Conservation (phyloP, 2,329 filamentous ascomycete species). For the Penicillium sp. region DNA sequence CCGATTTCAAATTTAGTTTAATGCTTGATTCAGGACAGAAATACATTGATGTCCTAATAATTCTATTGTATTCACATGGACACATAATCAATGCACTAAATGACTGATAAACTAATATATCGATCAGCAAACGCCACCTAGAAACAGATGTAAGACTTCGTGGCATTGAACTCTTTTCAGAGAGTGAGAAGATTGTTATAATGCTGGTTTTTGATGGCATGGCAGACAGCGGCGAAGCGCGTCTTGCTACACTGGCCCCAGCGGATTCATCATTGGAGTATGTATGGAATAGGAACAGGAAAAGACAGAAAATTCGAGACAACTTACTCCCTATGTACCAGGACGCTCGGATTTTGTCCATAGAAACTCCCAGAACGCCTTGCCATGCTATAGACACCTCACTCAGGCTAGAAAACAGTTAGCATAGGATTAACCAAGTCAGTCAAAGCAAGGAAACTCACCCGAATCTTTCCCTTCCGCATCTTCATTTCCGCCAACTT, state of each 20-base stretch:
- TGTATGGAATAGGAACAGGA: not conserved
- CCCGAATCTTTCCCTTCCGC: constrained; percentile 62
- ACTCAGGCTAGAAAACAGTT: constrained; percentile 34
- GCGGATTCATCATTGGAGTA: constrained; percentile 43
- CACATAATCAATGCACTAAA: not conserved
- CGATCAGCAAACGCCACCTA: constrained; percentile 9
- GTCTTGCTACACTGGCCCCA: constrained; percentile 54
- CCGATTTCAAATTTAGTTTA: too few species aligned
- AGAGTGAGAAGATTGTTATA: constrained; percentile 64
- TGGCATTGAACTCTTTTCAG: constrained; percentile 44
- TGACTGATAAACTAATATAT: not conserved
- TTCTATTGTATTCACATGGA: not conserved
- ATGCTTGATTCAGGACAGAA: too few species aligned
- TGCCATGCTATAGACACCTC: constrained; percentile 22
- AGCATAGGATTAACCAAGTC: constrained; percentile 11
- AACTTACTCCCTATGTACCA: constrained; percentile 3
- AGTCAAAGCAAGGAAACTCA: constrained; percentile 24
- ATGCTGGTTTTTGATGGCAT: constrained; percentile 65
- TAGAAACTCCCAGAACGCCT: constrained; percentile 32
- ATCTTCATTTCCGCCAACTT: constrained; percentile 70
- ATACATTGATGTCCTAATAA: not conserved
- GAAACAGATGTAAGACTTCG: not conserved
- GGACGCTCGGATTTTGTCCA: not conserved
- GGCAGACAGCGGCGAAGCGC: constrained; percentile 34
- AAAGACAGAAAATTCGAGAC: not conserved